phyloP scores from a whole-genome alignment of 2,329 filamentous ascomycete genomes.

The Camillea tinctor region DNA sequence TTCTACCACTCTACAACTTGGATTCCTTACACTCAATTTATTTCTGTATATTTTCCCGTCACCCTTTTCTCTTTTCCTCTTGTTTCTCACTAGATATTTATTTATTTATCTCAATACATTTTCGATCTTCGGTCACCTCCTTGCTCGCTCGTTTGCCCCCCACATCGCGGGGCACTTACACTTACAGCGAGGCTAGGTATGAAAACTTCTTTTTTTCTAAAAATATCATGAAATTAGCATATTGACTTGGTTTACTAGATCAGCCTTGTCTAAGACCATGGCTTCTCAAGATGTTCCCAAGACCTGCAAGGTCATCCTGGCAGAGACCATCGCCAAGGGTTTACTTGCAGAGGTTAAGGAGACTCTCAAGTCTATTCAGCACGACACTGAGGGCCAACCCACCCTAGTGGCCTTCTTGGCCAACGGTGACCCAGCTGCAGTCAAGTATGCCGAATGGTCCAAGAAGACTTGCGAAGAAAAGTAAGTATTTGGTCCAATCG shows the following conservation, averaged over 20 bases:
- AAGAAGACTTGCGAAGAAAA: constrained; percentile 95
- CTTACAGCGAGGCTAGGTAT: constrained; percentile 19
- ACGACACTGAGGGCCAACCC: constrained; percentile 55
- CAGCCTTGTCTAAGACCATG: constrained; percentile 33
- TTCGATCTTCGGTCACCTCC: constrained; percentile 1
- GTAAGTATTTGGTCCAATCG: constrained; percentile 53
- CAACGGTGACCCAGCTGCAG: constrained; percentile 84
- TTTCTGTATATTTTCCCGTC: constrained; percentile 2
- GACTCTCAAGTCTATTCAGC: constrained; percentile 69
- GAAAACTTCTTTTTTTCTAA: constrained; percentile 4
- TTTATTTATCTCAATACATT: too few relatives aligned
- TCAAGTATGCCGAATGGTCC: constrained; percentile 96
- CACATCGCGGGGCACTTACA: constrained; percentile 19
- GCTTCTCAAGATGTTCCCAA: constrained; percentile 48
- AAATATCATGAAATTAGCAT: background rate
- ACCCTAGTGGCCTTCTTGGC: constrained; percentile 88
- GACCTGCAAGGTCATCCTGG: constrained; percentile 91
- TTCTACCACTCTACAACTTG: background rate
- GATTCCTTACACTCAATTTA: background rate
- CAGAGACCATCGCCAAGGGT: constrained; percentile 80
- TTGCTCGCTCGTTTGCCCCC: too few relatives aligned
- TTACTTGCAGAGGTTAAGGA: constrained; percentile 76
- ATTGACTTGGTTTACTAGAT: constrained; percentile 9
- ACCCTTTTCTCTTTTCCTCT: constrained; percentile 1
- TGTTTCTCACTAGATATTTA: background rate